Evolutionary conservation across 2,329 filamentous ascomycete species (phyloP).

Genomic region (Neoarthrinium moseri): DNA sequence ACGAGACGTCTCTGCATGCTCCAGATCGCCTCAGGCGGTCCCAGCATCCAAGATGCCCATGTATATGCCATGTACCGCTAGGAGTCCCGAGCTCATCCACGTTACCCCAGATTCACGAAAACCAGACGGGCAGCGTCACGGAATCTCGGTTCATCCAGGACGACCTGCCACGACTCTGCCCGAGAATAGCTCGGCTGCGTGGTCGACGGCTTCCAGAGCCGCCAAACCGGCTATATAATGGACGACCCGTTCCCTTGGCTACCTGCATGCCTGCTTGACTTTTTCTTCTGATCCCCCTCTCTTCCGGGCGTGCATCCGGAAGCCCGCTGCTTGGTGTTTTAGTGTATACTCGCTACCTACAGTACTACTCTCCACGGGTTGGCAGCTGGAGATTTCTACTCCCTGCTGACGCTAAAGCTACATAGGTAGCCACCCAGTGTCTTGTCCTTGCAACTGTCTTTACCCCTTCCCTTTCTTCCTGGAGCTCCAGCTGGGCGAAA

Average conservation of each 20-base stretch:
- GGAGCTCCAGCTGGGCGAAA: too few relatives aligned
- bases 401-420: too few relatives aligned
- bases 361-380: not conserved
- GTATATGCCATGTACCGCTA: slow-evolving; percentile 7
- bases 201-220: not conserved
- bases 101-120: slow-evolving; percentile 11
- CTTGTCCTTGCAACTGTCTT: too few relatives aligned
- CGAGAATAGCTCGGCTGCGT: slow-evolving; percentile 7
- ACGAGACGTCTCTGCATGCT: not conserved
- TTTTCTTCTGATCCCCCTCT: not conserved
- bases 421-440: too few relatives aligned
- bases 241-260: not conserved
- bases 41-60: not conserved
- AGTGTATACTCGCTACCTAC: not conserved
- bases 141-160: slow-evolving; percentile 9
- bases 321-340: not conserved
- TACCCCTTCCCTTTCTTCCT: too few relatives aligned
- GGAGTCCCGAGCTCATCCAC: slow-evolving; percentile 6
- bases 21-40: slow-evolving; percentile 1
- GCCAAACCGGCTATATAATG: slow-evolving; percentile 4
- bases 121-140: slow-evolving; percentile 6
- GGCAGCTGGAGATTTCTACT: not conserved
- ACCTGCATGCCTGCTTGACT: not conserved
- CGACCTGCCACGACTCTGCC: slow-evolving; percentile 5
- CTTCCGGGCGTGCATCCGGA: not conserved